These are phyloP conservation scores for Zygoascus flipseniorum DNA, from an alignment of 805 yeast species.

Conservation along the genomic window DNA sequence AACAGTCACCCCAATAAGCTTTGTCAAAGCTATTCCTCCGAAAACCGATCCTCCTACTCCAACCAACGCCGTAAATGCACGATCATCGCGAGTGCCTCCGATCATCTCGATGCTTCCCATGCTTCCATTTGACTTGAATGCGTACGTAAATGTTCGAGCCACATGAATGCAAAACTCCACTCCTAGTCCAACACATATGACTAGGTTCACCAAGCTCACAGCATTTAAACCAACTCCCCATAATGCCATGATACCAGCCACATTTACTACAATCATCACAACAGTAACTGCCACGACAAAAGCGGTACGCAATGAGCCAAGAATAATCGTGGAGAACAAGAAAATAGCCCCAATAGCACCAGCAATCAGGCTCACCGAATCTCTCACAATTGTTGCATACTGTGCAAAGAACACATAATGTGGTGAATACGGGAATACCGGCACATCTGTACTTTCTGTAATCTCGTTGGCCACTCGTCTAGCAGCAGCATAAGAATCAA, in stretches of 20 bases:
- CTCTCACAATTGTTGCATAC: conserved; percentile 54
- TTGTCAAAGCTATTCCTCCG: conserved; percentile 85
- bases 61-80: conserved; percentile 49
- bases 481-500: conserved; percentile 67
- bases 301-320: conserved; percentile 64
- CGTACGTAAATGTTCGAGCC: conserved; percentile 61
- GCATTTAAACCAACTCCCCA: conserved; percentile 80
- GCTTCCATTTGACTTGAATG: conserved; percentile 11
- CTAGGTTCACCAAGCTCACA: conserved; percentile 75
- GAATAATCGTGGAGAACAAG: conserved; percentile 42
- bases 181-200: conserved; percentile 88
- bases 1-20: conserved; percentile 78
- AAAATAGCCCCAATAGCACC: conserved; percentile 45
- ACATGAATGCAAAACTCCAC: conserved; percentile 91
- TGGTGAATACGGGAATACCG: conserved; percentile 83
- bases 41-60: conserved; percentile 87
- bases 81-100: conserved; percentile 24
- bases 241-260: conserved; percentile 72
- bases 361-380: conserved; percentile 47
- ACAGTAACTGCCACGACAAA: conserved; percentile 50
- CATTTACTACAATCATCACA: conserved; percentile 53
- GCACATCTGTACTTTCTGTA: conserved; percentile 33
- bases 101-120: conserved; percentile 16
- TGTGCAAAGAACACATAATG: conserved; percentile 91
- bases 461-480: conserved; percentile 53